Evolutionary conservation across 1,284 basidiomycete species (phyloP).

Genomic region (Trametes sp.): DNA sequence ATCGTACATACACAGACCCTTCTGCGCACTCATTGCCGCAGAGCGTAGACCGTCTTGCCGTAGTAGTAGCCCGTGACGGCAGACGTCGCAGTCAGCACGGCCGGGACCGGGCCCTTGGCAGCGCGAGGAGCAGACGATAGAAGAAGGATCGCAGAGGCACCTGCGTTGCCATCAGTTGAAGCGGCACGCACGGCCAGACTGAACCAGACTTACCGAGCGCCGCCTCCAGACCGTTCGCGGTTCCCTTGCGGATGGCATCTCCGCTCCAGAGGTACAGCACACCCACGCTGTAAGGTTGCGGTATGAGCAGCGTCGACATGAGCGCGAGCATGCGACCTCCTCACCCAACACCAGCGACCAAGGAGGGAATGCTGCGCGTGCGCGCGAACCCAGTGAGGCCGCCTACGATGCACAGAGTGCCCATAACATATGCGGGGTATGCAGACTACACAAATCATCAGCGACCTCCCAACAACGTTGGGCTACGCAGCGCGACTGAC

Average conservation of each 20-base stretch:
- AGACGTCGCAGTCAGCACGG: conserved; percentile 69
- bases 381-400: conserved; percentile 75
- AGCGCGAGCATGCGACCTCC: conserved; percentile 30
- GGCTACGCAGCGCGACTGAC: conserved; percentile 11
- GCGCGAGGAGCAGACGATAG: conserved; percentile 81
- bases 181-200: conserved; percentile 7
- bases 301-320: not conserved
- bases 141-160: conserved; percentile 70
- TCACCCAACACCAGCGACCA: conserved; percentile 82
- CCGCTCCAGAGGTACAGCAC: conserved; percentile 80
- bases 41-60: conserved; percentile 62
- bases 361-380: conserved; percentile 78
- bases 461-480: not conserved
- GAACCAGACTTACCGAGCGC: conserved; percentile 67
- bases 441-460: conserved; percentile 62
- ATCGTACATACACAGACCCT: conserved; percentile 17
- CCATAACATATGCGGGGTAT: conserved; percentile 83
- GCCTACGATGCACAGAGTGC: conserved; percentile 78
- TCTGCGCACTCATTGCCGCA: conserved; percentile 28
- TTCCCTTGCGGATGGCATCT: conserved; percentile 75
- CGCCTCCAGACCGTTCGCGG: conserved; percentile 74
- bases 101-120: conserved; percentile 80
- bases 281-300: conserved; percentile 62
- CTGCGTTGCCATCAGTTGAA: not conserved
- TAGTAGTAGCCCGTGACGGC: conserved; percentile 74